A percentile compares a stretch with the other conserved stretches of the same genome.
These are phyloP conservation scores for Malassezia furfur DNA, from an alignment of 1,284 basidiomycete genomes.

Conservation along the genomic window DNA sequence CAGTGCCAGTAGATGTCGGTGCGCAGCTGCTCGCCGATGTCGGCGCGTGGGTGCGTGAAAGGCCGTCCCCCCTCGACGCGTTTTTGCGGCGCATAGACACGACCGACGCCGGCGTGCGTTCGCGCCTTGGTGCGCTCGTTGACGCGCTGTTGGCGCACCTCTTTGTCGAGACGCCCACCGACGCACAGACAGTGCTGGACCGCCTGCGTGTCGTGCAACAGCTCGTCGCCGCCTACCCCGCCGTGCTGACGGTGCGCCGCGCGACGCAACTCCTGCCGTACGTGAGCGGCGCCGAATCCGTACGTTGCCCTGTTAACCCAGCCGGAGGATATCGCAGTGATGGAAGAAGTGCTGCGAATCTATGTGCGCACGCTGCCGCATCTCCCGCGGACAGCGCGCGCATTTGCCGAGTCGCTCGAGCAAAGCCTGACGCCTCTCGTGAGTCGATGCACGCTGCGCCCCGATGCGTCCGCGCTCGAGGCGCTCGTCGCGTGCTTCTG, in stretches of 20 bases:
- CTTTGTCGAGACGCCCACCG: constrained; percentile 69
- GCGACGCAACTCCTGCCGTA: constrained; percentile 76
- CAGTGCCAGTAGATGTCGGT: constrained; percentile 52
- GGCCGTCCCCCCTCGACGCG: constrained; percentile 72
- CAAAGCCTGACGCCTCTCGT: constrained; percentile 70
- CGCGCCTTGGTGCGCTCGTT: constrained; percentile 64
- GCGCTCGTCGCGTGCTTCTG: constrained; percentile 87
- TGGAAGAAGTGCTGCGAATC: constrained; percentile 57
- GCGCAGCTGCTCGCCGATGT: constrained; percentile 70
- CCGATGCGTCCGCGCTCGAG: constrained; percentile 51
- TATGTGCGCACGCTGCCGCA: constrained; percentile 73
- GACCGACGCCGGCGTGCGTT: constrained; percentile 51
- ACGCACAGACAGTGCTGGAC: constrained; percentile 42
- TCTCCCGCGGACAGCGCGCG: constrained; percentile 60
- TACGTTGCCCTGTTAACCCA: not conserved
- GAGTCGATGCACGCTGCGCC: constrained; percentile 57
- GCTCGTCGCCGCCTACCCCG: constrained; percentile 68
- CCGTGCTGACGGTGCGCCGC: constrained; percentile 66
- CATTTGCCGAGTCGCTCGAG: constrained; percentile 64
- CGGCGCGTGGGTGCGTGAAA: constrained; percentile 67
- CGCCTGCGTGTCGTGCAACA: constrained; percentile 68
- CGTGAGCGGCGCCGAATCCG: constrained; percentile 66
- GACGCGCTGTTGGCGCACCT: constrained; percentile 74
- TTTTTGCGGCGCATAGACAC: constrained; percentile 56
- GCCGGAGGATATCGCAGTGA: constrained; percentile 62